Evolutionary conservation across 2,329 filamentous ascomycete species (phyloP).

Genomic region (Fusarium sp.): DNA sequence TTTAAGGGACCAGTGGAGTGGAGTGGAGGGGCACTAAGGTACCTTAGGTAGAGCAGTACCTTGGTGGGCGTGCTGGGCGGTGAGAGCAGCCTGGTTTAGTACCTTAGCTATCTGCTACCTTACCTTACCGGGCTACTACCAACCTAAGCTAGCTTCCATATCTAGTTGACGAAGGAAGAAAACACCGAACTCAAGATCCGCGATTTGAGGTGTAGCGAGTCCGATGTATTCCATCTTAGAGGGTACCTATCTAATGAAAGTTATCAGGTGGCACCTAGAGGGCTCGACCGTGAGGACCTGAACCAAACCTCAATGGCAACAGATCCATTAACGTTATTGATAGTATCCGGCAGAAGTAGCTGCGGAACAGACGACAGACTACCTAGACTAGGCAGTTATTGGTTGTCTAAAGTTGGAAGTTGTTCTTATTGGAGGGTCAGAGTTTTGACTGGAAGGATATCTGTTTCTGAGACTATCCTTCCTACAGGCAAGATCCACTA

Average conservation of each 20-base stretch:
- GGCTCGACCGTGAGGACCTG: not conserved
- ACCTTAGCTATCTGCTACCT: not conserved
- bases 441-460: not conserved
- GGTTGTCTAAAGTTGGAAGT: not conserved
- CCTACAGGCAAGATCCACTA: not conserved
- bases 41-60: not conserved
- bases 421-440: not conserved
- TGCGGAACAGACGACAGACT: not conserved
- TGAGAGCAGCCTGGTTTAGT: not conserved
- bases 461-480: not conserved
- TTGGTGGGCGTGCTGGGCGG: not conserved
- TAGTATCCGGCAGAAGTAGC: not conserved
- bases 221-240: not conserved
- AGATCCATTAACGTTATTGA: not conserved
- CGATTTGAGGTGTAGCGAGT: not conserved
- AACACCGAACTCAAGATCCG: not conserved
- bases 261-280: not conserved
- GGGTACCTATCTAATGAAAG: not conserved
- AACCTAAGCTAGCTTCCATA: not conserved
- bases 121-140: not conserved
- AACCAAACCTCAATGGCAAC: not conserved
- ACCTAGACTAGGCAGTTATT: not conserved
- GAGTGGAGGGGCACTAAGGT: not conserved
- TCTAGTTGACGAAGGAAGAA: not conserved
- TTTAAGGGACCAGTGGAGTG: constrained; percentile 2